These are phyloP conservation scores for Berkeleyomyces rouxiae DNA, from an alignment of 2,329 filamentous ascomycete genomes.

Conservation along the genomic window DNA sequence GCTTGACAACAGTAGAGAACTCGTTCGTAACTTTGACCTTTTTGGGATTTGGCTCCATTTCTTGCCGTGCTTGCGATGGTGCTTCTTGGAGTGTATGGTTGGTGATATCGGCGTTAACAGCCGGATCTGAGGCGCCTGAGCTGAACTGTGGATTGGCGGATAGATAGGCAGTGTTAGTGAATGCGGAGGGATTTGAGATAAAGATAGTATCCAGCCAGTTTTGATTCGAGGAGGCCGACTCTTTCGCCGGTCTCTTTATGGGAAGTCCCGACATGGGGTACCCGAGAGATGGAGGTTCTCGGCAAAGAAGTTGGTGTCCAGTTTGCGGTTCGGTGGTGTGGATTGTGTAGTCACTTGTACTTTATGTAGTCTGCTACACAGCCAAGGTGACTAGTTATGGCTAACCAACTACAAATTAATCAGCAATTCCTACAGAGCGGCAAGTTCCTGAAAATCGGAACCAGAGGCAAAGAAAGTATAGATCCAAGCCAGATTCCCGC, in stretches of 20 bases:
- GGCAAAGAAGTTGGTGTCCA: neutral
- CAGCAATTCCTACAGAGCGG: neutral
- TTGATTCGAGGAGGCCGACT: neutral
- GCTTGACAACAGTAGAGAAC: conserved; percentile 40
- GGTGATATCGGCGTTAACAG: neutral
- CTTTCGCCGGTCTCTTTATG: conserved; percentile 2
- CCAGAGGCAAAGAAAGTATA: neutral
- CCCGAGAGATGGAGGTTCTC: neutral
- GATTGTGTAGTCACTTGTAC: neutral
- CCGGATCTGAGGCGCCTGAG: neutral
- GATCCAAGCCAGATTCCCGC: neutral
- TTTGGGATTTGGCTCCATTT: neutral
- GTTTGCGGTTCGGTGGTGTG: neutral
- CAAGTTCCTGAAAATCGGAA: neutral
- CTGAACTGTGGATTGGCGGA: neutral
- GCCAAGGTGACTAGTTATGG: too few relatives aligned
- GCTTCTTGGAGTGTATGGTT: neutral
- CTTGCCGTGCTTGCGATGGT: neutral
- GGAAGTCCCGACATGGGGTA: conserved; percentile 5
- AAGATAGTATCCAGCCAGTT: neutral
- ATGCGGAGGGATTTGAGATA: neutral
- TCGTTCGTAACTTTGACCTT: conserved; percentile 23
- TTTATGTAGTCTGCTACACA: too few relatives aligned
- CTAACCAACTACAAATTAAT: neutral
- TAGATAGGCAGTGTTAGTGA: neutral